Evolutionary conservation across 1,139 yeast genomes (phyloP).

Genomic region (Yamadazyma spencermartinsiae): DNA sequence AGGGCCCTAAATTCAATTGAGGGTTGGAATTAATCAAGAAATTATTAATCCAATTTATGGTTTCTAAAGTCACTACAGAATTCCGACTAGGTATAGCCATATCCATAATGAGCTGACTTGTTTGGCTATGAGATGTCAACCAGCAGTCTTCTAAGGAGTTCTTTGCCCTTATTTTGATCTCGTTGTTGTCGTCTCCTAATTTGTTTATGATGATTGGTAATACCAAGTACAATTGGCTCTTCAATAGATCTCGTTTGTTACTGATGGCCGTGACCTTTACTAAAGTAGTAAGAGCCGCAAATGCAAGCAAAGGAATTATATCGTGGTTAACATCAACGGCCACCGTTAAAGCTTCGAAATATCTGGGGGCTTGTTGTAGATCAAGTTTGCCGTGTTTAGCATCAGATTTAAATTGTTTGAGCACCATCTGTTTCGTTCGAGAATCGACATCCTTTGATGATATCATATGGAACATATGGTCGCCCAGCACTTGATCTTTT

Average conservation of each 20-base stretch:
- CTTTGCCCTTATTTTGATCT: constrained; percentile 49
- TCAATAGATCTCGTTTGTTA: constrained; percentile 50
- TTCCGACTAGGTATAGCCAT: constrained; percentile 51
- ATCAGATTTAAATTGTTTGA: constrained; percentile 61
- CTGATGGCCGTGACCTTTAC: constrained; percentile 78
- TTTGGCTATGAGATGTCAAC: constrained; percentile 59
- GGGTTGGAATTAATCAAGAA: constrained; percentile 32
- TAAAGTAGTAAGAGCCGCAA: constrained; percentile 72
- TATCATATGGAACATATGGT: constrained; percentile 25
- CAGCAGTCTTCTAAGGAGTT: constrained; percentile 66
- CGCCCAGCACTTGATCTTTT: constrained; percentile 4
- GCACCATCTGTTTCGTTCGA: constrained; percentile 34
- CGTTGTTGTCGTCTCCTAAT: constrained; percentile 48
- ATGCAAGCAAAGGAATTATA: constrained; percentile 50
- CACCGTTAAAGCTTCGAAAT: constrained; percentile 56
- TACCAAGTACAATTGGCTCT: constrained; percentile 47
- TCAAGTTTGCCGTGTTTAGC: constrained; percentile 69
- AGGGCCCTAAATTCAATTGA: constrained; percentile 31
- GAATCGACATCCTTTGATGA: constrained; percentile 20
- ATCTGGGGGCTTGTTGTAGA: constrained; percentile 49
- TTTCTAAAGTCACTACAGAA: constrained; percentile 42
- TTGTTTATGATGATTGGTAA: constrained; percentile 59
- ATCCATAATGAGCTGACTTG: constrained; percentile 50
- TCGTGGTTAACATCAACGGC: constrained; percentile 45
- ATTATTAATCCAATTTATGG: constrained; percentile 35